Evolutionary conservation across 306 rosid genomes (phyloP), one percentile per base, ranked within the genome.

Genomic region (Quercus bicolor): DNA sequence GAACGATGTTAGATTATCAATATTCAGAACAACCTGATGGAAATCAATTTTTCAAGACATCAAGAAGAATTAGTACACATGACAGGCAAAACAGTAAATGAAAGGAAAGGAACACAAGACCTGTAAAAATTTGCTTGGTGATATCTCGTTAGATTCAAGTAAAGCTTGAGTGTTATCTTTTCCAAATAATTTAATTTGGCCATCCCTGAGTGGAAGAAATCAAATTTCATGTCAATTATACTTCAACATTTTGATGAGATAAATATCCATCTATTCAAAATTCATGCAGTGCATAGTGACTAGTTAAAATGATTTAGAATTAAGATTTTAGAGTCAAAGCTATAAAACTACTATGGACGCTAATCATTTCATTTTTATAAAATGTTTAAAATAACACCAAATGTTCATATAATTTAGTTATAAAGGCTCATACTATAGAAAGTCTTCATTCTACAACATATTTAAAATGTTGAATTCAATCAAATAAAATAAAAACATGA

Each of bases 81-180:
- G 64, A 64, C 51, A 66, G 69, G 55, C 12, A 62, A 31, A 31
- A 40, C 4, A 23, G 69, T 15, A 31, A 56, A 57, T 77, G 40
- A 53, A n/a, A 71, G 28, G 48, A 51, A 29, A 68, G 26, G 75
- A 34, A 69, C 60, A 74, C 56, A 73, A 56, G 79, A 92, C 97
- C 96, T 86, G 90, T 56, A 94, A 77, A 70, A 94, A 94, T 85
- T 90, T 92, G 95, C 91, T 86, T 29, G 92, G 91, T 23, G 78
- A 80, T 56, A 84, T 80, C 71, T 91, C 89, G 31, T 74, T 77
- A 53, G 97, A 89, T 72, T 89, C 92, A 64, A 92, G 97, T 53
- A 91, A 81, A 57, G 80, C 87, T 76, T 92, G 97, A 60, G 94
- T 78, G 79, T 92, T 94, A 78, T 87, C 88, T 81, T 79, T 87